phyloP scores from a whole-genome alignment of 2,329 filamentous ascomycete species.

The Gaeumannomyces sp. region DNA sequence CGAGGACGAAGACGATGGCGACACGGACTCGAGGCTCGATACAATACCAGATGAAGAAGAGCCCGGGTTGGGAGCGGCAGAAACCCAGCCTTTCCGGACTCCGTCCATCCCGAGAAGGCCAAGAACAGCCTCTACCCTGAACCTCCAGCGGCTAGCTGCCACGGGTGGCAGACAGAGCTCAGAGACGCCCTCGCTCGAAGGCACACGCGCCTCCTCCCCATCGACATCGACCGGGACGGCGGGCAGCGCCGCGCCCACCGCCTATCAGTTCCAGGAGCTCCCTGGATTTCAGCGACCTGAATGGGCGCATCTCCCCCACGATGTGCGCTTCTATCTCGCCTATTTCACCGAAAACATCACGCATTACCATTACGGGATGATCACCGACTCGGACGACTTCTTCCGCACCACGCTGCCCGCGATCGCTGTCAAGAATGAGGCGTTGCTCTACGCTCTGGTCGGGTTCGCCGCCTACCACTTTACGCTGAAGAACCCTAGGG shows the following conservation, averaged over 20 bases:
- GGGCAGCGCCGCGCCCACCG: conserved; percentile 27
- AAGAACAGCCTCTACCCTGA: conserved; percentile 33
- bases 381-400: conserved; percentile 65
- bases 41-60: conserved; percentile 49
- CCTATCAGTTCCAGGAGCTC: conserved; percentile 25
- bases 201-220: conserved; percentile 46
- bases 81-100: background rate
- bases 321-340: conserved; percentile 70
- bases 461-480: conserved; percentile 86
- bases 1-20: conserved; percentile 40
- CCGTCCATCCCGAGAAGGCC: conserved; percentile 25
- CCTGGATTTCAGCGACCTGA: conserved; percentile 29
- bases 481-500: conserved; percentile 62
- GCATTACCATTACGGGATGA: conserved; percentile 75
- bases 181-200: conserved; percentile 47
- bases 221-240: conserved; percentile 41
- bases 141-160: conserved; percentile 24
- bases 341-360: conserved; percentile 76
- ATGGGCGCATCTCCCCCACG: conserved; percentile 55
- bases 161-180: conserved; percentile 38
- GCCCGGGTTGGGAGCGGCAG: conserved; percentile 11
- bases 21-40: conserved; percentile 38
- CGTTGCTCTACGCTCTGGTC: conserved; percentile 78
- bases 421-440: conserved; percentile 66
- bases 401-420: conserved; percentile 65